Evolutionary conservation across 805 yeast species (phyloP).

Genomic region (Cyberlindnera petersonii): DNA sequence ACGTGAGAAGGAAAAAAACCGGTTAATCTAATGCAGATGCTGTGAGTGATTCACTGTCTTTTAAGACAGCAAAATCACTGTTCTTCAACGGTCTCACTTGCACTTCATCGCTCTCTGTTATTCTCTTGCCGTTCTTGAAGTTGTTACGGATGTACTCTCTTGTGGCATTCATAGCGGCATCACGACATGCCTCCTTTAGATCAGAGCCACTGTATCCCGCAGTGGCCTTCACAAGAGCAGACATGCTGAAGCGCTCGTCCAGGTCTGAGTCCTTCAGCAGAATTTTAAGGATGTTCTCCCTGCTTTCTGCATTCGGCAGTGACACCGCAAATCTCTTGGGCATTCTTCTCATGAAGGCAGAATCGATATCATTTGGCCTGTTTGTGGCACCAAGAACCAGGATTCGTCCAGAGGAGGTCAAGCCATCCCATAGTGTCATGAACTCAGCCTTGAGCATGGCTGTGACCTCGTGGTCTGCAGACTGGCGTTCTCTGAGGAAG

Average conservation of each 20-base stretch:
- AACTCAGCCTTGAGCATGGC: constrained; percentile 93
- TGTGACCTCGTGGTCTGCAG: constrained; percentile 91
- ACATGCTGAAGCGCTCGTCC: constrained; percentile 55
- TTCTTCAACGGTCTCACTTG: constrained; percentile 57
- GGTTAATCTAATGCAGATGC: not conserved
- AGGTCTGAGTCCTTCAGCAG: constrained; percentile 62
- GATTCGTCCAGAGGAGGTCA: constrained; percentile 70
- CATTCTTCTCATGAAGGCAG: constrained; percentile 87
- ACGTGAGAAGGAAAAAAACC: no score
- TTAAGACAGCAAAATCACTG: constrained; percentile 43
- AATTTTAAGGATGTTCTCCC: constrained; percentile 66
- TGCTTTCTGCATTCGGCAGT: constrained; percentile 64
- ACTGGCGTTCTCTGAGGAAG: constrained; percentile 78
- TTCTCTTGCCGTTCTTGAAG: constrained; percentile 29
- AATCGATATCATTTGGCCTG: constrained; percentile 85
- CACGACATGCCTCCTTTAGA: constrained; percentile 84
- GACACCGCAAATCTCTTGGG: constrained; percentile 84
- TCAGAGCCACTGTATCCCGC: constrained; percentile 88
- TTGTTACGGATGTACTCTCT: constrained; percentile 75
- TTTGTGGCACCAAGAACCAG: constrained; percentile 94
- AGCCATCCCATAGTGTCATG: constrained; percentile 97
- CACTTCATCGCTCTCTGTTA: constrained; percentile 36
- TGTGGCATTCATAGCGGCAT: constrained; percentile 87
- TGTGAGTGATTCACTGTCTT: not conserved
- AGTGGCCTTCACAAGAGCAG: constrained; percentile 57